Evolutionary conservation across 768 basidiomycete genomes (phyloP).

Genomic region (Psilocybe tampanensis): DNA sequence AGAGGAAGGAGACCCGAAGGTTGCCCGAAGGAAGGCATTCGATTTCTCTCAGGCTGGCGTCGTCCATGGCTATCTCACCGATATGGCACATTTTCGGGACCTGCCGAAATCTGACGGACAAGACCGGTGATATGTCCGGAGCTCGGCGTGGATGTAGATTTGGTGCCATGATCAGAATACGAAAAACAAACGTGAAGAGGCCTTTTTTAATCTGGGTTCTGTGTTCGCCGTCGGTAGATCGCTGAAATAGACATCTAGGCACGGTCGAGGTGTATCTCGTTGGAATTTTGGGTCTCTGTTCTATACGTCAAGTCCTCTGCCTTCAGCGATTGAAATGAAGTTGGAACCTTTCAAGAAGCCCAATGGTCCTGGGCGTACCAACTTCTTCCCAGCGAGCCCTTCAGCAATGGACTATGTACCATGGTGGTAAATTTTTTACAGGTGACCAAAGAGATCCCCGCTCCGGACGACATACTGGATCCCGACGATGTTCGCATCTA

Average conservation of each 20-base stretch:
- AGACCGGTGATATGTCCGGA: too few species aligned
- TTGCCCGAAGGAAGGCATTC: too few species aligned
- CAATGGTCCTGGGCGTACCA: too few species aligned
- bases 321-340: too few species aligned
- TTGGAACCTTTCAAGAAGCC: too few species aligned
- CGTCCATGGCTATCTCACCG: too few species aligned
- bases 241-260: conserved; percentile 7
- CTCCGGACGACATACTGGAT: neutral
- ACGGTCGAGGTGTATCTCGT: neutral
- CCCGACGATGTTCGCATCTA: conserved; percentile 1
- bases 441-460: neutral
- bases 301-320: too few species aligned
- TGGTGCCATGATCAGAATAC: neutral
- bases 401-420: neutral
- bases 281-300: neutral
- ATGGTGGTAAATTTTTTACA: neutral
- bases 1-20: too few species aligned
- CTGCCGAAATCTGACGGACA: too few species aligned
- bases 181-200: conserved; percentile 3
- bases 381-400: too few species aligned
- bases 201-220: conserved; percentile 1
- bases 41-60: too few species aligned
- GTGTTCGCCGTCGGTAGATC: conserved; percentile 1
- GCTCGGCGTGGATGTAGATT: neutral
- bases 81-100: too few species aligned